Evolutionary conservation across 306 rosid species (phyloP).

Genomic region (Citrullus colocynthis): DNA sequence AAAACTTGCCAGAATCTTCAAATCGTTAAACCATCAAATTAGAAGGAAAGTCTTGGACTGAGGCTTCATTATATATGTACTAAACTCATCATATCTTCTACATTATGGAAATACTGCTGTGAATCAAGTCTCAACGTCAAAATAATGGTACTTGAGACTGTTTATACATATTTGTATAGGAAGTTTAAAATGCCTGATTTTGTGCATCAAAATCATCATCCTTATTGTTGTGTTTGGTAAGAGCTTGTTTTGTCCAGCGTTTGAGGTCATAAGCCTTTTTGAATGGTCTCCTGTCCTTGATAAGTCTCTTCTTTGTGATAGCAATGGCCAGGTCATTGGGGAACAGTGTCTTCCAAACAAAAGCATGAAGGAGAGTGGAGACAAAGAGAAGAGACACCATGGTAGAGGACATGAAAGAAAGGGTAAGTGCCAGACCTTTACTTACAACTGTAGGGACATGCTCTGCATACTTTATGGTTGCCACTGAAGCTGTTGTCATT

Average conservation of each 20-base stretch:
- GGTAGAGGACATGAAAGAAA: conserved; percentile 60
- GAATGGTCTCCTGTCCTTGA: conserved; percentile 49
- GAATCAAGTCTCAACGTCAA: background rate
- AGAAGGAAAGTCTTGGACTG: background rate
- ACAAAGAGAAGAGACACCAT: conserved; percentile 54
- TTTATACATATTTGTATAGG: background rate
- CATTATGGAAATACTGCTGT: background rate
- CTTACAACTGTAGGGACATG: conserved; percentile 49
- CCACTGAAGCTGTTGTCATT: conserved; percentile 72
- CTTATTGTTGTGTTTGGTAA: conserved; percentile 37
- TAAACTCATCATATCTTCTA: background rate
- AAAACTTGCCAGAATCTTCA: background rate
- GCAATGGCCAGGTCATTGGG: conserved; percentile 87
- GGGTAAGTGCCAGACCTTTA: conserved; percentile 54
- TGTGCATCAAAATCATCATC: conserved; percentile 12
- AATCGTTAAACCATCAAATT: background rate
- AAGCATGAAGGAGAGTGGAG: conserved; percentile 70
- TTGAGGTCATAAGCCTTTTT: conserved; percentile 56
- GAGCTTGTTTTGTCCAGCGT: conserved; percentile 81
- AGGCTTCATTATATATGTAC: background rate
- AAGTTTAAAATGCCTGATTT: conserved; percentile 8
- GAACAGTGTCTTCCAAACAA: conserved; percentile 64
- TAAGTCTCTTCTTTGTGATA: conserved; percentile 48
- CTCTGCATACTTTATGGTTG: conserved; percentile 71
- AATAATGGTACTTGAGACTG: background rate